Percentiles rank a stretch among this genome's conserved stretches.
Evolutionary conservation across 2,329 filamentous ascomycete genomes (phyloP).

Genomic region (Talaromyces sp.): DNA sequence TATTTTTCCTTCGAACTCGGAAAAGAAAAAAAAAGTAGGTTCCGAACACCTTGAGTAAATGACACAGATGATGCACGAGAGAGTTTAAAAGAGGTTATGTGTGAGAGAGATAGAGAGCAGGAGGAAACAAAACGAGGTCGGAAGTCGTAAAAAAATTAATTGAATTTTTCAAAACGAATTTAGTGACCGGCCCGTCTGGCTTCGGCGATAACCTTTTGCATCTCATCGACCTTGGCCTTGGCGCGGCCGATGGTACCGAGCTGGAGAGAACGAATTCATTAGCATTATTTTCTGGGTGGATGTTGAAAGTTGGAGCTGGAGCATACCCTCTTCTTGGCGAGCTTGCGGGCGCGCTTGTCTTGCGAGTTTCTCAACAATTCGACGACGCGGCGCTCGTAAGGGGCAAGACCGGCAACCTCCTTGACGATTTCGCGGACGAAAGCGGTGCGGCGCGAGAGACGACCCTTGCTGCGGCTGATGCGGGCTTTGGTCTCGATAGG

Average conservation of each 20-base stretch:
- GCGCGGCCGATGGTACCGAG: slow-evolving; percentile 98
- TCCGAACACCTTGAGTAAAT: neutral
- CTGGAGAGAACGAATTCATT: slow-evolving; percentile 42
- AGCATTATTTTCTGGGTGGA: too few relatives aligned
- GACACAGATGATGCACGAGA: neutral
- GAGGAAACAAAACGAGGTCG: neutral
- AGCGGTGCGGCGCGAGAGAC: slow-evolving; percentile 91
- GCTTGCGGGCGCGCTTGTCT: slow-evolving; percentile 98
- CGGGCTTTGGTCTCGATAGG: slow-evolving; percentile 69
- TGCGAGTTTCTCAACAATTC: slow-evolving; percentile 98
- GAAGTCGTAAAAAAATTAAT: neutral
- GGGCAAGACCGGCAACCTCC: slow-evolving; percentile 92
- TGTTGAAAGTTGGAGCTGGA: slow-evolving; percentile 20
- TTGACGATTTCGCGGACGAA: slow-evolving; percentile 98
- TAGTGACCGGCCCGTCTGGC: slow-evolving; percentile 74
- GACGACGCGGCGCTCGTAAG: slow-evolving; percentile 97
- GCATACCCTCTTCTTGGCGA: slow-evolving; percentile 95
- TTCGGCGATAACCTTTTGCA: slow-evolving; percentile 96
- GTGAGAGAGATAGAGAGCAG: neutral
- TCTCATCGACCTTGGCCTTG: slow-evolving; percentile 99
- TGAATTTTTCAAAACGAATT: slow-evolving; percentile 23
- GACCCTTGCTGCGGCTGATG: slow-evolving; percentile 84
- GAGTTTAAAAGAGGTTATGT: neutral
- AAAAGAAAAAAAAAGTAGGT: neutral
- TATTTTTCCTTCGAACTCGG: neutral